Evolutionary conservation across 768 basidiomycete species (phyloP), one percentile per base, ranked within the genome.

Genomic region (Daedaleopsis nitida): DNA sequence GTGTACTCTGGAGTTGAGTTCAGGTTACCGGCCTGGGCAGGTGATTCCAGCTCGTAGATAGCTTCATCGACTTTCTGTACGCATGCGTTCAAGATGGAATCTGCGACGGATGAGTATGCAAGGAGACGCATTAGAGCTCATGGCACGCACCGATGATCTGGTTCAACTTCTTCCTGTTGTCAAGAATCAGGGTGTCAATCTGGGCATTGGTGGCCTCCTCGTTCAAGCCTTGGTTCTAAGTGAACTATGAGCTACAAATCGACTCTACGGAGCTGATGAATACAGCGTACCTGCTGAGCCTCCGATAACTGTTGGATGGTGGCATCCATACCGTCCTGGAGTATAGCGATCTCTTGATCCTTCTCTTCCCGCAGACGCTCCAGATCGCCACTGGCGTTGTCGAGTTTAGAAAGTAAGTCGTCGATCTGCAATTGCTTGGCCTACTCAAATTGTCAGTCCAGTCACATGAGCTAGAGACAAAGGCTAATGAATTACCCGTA

Each of bases 1-100:
- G 95, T 96, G 73, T 98, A 98, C 73, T 98, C 96, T 4, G 97
- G 97, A 0, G 97, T 98, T n/a, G 96, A 94, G 71, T 92, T 96
- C 67, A 89, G 83, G 75, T 98, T 98, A 39, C 96, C 97, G 5
- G 91, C 90, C 69, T 94, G 92, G 43, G 92, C 90, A 2, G 94
- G 94, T 4, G 97, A 97, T 74, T 99, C 96, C 44, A 99, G 83
- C 74, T 98, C 97, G 75, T 98, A 99, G 67, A 98, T 92, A 6
- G 94, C 85, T 69, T 98, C 96, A 66, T 99, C 97, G 24, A 99
- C 89, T 75, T 98, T 98, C 66, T 95, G 91, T 34, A 97, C 90
- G 73, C 96, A 98, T 4, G 94, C 92, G 72, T 97, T 93, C 21
- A 99, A 79, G 71, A 98, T 98, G 0, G 96, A 98, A 76, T 99